Evolutionary conservation across 2,329 filamentous ascomycete genomes (phyloP), one percentile per base, ranked within the genome.

Genomic region (Scortechinia acanthostroma): DNA sequence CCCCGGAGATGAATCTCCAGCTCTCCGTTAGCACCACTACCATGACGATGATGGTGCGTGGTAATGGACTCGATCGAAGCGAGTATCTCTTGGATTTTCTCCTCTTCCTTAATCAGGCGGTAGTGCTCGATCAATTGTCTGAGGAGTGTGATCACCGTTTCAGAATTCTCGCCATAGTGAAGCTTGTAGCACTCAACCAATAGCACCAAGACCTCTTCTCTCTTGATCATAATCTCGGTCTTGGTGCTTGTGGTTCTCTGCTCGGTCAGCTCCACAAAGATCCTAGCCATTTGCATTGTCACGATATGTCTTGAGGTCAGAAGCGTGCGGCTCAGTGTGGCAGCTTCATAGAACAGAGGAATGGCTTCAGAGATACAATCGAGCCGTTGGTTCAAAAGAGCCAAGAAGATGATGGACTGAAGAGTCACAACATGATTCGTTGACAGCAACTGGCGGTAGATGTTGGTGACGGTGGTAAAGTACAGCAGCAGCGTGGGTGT

Each of bases 401-500:
- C 51, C 17, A 51, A 25, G 19, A 45, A 46, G 43, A 54, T 49
- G 30, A 52, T 50, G 16, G 45, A 49, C 46, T 54, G 52, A 16
- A 54, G 33, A 13, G 48, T 51, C 3, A 50, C 17, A 2, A 42
- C 40, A 44, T 47, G 44, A 20, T 49, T 50, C 4, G 51, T 21
- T 1, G 54, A 57, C 33, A 65, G 46, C 5, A 60, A 47, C 4
- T 58, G 53, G 22, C 56, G 58, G 43, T 54, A 62, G 20, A 66
- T 42, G 25, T 53, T 54, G 14, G 55, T 59, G 20, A 60, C 48
- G 3, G 52, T 55, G 3, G 51, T 54, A 37, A 59, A 52, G 46
- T 57, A 54, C 2, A 49, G 46, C n/a, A 62, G 30, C 35, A 61
- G 49, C 3, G 54, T 49, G 1, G 63, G 63, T 2, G 54, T 57